phyloP scores from a whole-genome alignment of 129 eudicot genomes.

The Arctium minus region DNA sequence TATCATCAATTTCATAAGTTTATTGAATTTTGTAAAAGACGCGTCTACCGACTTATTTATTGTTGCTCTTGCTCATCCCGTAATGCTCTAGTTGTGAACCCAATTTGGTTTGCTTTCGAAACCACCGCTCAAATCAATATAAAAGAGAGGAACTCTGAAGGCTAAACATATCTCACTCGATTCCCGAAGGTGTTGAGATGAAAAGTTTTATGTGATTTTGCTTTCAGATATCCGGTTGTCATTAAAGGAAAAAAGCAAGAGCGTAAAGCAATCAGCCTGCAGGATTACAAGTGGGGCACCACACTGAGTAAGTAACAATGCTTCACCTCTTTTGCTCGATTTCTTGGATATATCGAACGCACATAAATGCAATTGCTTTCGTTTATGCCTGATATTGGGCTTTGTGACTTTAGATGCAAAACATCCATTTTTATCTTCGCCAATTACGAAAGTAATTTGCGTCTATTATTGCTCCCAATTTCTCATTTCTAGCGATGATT shows the following conservation, averaged over 20 bases:
- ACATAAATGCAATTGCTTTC: background rate
- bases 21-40: background rate
- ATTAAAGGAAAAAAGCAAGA: background rate
- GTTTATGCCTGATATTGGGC: background rate
- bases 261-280: background rate
- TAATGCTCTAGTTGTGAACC: background rate
- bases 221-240: background rate
- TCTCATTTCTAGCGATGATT: background rate
- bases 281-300: background rate
- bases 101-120: background rate
- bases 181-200: background rate
- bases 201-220: constrained; percentile 8
- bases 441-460: background rate
- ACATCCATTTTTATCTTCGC: background rate
- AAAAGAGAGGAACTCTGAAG: background rate
- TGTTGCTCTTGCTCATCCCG: background rate
- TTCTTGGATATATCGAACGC: background rate
- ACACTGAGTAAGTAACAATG: background rate
- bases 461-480: background rate
- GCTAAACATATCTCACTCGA: background rate
- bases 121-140: background rate
- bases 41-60: background rate
- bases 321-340: background rate
- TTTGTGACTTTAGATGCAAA: background rate
- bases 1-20: background rate